phyloP scores from a whole-genome alignment of 108 stramenopile genomes.

The Hondaea fermentalgiana region DNA sequence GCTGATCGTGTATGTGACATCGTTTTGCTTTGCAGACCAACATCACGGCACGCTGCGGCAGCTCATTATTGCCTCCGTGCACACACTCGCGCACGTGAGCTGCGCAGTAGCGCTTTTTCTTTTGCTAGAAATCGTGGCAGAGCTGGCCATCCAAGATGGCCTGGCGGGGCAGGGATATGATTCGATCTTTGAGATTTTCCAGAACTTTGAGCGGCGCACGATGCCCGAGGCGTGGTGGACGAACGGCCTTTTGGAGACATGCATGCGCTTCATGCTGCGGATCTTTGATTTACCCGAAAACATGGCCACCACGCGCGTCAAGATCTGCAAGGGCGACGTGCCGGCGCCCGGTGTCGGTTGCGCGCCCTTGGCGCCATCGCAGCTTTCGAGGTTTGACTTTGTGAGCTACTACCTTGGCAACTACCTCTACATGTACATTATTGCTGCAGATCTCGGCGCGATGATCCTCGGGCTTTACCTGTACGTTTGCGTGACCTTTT shows the following conservation, averaged over 20 bases:
- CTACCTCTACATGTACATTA: not conserved
- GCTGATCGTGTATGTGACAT: not conserved
- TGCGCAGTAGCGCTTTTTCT: not conserved
- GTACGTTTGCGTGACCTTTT: constrained; percentile 3
- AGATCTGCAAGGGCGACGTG: not conserved
- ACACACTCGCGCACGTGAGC: not conserved
- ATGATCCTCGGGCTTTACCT: constrained; percentile 7
- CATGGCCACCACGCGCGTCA: not conserved
- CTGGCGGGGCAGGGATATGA: not conserved
- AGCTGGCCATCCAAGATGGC: not conserved
- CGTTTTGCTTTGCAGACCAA: not conserved
- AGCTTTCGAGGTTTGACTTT: not conserved
- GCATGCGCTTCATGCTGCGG: not conserved
- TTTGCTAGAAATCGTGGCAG: not conserved
- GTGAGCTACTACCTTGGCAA: not conserved
- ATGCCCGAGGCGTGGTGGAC: constrained; percentile 18
- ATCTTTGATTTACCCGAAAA: constrained; percentile 12
- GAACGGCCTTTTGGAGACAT: not conserved
- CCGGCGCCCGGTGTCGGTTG: not conserved
- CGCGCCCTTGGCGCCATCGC: not conserved
- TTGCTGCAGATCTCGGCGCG: not conserved
- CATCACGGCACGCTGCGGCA: not conserved
- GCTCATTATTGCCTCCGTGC: not conserved
- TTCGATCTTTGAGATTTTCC: not conserved
- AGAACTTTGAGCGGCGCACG: not conserved